Evolutionary conservation across 2,329 filamentous ascomycete species (phyloP).

Genomic region (Fusarium proliferatum): DNA sequence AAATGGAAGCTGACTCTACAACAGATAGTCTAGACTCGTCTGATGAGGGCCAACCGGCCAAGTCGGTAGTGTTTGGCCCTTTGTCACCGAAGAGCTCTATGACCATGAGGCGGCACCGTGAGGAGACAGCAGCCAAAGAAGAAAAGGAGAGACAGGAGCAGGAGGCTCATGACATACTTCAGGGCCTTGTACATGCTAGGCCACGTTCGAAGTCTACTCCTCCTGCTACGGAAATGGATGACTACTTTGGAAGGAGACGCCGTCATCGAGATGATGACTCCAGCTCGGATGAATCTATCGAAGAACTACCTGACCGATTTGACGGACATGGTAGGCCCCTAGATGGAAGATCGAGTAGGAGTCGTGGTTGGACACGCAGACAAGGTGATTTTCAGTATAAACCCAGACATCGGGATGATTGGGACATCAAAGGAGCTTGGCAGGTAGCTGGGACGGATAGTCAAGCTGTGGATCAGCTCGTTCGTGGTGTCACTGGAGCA

Average conservation of each 20-base stretch:
- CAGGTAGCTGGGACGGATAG: constrained; percentile 57
- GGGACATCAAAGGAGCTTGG: constrained; percentile 57
- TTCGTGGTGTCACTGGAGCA: constrained; percentile 43
- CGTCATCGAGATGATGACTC: constrained; percentile 29
- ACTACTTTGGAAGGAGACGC: constrained; percentile 37
- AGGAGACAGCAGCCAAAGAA: constrained; percentile 41
- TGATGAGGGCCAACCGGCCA: constrained; percentile 40
- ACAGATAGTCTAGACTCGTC: constrained; percentile 46
- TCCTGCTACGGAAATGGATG: constrained; percentile 46
- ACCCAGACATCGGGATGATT: constrained; percentile 47
- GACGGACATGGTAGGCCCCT: constrained; percentile 57
- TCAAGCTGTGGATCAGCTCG: constrained; percentile 53
- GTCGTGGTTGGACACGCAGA: constrained; percentile 50
- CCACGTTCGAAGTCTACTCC: constrained; percentile 36
- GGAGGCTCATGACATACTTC: constrained; percentile 30
- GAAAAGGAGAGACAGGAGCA: constrained; percentile 33
- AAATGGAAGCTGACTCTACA: constrained; percentile 35
- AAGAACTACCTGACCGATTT: constrained; percentile 61
- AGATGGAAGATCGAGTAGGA: constrained; percentile 36
- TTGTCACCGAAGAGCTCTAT: constrained; percentile 61
- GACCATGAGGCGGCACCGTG: constrained; percentile 57
- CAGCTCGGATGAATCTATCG: constrained; percentile 53
- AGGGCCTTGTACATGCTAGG: constrained; percentile 31
- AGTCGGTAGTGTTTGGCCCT: constrained; percentile 60
- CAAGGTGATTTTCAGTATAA: constrained; percentile 57